These are phyloP conservation scores for Dalbergia cochinchinensis DNA, from an alignment of 306 rosid species.

Conservation along the genomic window DNA sequence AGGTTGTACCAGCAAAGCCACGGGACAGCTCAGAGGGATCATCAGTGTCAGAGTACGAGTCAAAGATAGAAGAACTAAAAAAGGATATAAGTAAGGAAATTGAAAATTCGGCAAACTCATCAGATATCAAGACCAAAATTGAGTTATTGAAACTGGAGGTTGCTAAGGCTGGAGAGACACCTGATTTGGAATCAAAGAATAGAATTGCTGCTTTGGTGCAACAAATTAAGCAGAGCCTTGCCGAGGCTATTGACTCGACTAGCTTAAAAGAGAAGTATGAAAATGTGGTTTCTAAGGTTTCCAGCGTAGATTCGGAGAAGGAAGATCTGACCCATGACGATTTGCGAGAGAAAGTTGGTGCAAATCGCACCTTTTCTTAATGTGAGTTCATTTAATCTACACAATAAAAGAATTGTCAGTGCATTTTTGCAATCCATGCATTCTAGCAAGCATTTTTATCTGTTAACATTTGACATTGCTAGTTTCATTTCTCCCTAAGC, in stretches of 20 bases:
- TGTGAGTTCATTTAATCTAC: conserved; percentile 66
- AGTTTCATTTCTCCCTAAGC: not conserved
- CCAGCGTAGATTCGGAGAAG: conserved; percentile 49
- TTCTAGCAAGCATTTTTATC: conserved; percentile 16
- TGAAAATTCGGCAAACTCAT: conserved; percentile 54
- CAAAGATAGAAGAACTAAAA: conserved; percentile 63
- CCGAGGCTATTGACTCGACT: conserved; percentile 66
- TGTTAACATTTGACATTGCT: conserved; percentile 8
- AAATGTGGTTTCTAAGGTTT: conserved; percentile 61
- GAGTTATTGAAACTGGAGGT: conserved; percentile 73
- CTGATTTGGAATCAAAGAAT: conserved; percentile 63
- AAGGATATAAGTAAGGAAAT: conserved; percentile 62
- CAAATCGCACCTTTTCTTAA: conserved; percentile 58
- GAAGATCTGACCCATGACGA: conserved; percentile 49
- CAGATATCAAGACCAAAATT: conserved; percentile 72
- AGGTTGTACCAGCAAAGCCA: conserved; percentile 46
- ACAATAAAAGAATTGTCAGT: not conserved
- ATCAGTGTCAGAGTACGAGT: conserved; percentile 49
- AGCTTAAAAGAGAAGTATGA: conserved; percentile 73
- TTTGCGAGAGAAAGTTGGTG: conserved; percentile 55
- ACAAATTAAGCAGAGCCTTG: conserved; percentile 70
- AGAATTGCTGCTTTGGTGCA: conserved; percentile 73
- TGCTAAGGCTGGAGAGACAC: conserved; percentile 70
- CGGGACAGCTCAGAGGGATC: conserved; percentile 43
- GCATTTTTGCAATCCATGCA: not conserved